Base-by-base conservation (phyloP, 805 yeast genomes). In the Candida broadrunensis region DNA sequence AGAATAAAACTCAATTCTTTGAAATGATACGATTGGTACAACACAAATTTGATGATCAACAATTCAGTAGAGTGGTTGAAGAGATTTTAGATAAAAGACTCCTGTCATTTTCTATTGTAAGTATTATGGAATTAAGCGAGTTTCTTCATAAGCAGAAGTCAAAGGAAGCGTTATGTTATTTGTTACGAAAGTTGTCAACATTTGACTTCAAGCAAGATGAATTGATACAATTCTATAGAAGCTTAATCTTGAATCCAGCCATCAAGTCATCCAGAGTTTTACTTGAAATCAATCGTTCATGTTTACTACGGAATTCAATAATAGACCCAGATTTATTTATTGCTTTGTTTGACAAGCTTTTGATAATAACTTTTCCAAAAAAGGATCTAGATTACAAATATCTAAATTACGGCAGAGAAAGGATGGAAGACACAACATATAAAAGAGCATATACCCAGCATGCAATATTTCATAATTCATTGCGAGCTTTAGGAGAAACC, bases 401-500 rank as follows among this genome's bases (percentile, higher is more conserved):
- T 14, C 32, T 12, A 18, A 35, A 9, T 34, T 23, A 36, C 32
- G 24, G 16, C 21, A 25, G 42, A 38, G 21, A 24, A 37, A 19
- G 23, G 24, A 33, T n/a, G 29, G 26, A 8, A 16, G 25, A 19
- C 25, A 36, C 24, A 16, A 17, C 27, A 19, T 38, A 16, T 37
- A 37, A 31, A 31, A 33, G 16, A 19, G n/a, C 24, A 7, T 21
- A 21, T 21, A 21, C 6, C 9, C 24, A 21, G 24, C 24, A 7
- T 11, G 11, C 29, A 13, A 13, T 26, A 5, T 55, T 64, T 34
- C 63, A 53, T 42, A 55, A 55, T 37, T 37, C 54, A 8, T 32
- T 67, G 3, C 46, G 65, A 33, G 55, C 63, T 7, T 34, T 63
- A 17, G 61, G 60, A 2, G 70, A 64, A 44, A 43, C 58, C 29